phyloP scores from a whole-genome alignment of 1,284 basidiomycete genomes.

The Inonotus obliquus region DNA sequence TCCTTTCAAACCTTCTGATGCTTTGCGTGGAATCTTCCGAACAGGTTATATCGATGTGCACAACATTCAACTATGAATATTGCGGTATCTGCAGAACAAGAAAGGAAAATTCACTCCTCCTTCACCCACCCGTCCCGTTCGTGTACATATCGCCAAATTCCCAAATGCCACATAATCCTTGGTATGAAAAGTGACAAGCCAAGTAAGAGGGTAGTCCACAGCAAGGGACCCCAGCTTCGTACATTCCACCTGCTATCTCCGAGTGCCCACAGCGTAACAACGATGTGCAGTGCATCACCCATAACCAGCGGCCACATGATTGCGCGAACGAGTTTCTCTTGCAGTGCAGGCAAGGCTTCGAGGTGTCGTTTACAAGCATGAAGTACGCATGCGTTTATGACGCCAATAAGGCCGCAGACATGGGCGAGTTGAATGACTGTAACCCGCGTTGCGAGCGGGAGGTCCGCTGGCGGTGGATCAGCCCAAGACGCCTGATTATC shows the following conservation, averaged over 20 bases:
- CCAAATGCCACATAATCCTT: slow-evolving; percentile 65
- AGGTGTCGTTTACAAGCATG: slow-evolving; percentile 56
- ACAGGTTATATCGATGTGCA: neutral
- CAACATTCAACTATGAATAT: neutral
- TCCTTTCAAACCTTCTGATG: neutral
- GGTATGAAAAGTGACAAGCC: slow-evolving; percentile 64
- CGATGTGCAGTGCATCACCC: slow-evolving; percentile 62
- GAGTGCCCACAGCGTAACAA: slow-evolving; percentile 65
- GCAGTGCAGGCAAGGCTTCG: slow-evolving; percentile 49
- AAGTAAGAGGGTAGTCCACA: slow-evolving; percentile 61
- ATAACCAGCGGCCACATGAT: slow-evolving; percentile 62
- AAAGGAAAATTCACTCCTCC: neutral
- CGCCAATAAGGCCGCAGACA: slow-evolving; percentile 65
- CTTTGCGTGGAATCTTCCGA: neutral
- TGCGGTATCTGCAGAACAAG: neutral
- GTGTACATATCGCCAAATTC: slow-evolving; percentile 67
- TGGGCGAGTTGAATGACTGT: slow-evolving; percentile 64
- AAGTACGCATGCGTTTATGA: slow-evolving; percentile 64
- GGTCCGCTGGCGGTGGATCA: slow-evolving; percentile 39
- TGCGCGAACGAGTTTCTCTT: slow-evolving; percentile 61
- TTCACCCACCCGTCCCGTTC: slow-evolving; percentile 42
- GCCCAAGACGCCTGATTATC: slow-evolving; percentile 73
- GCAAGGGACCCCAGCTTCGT: slow-evolving; percentile 55
- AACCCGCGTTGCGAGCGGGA: slow-evolving; percentile 60
- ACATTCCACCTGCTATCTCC: slow-evolving; percentile 61